Conservation (phyloP, 495 filamentous ascomycete species). For the Penicillium lividum region DNA sequence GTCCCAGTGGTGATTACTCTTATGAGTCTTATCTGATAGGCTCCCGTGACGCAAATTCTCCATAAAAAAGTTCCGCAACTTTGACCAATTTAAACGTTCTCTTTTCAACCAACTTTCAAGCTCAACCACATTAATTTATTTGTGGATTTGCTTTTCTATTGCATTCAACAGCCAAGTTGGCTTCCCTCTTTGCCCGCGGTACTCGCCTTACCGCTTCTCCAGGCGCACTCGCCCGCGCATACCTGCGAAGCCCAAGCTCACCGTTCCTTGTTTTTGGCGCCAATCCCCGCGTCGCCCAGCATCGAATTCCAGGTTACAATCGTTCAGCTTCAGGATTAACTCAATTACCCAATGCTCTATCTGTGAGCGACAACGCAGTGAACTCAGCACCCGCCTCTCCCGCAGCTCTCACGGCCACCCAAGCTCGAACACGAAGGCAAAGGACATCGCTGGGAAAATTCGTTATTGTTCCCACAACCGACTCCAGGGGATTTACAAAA, state of each 20-base stretch:
- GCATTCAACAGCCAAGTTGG: constrained; percentile 40
- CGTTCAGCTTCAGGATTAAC: constrained; percentile 1
- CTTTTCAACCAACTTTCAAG: not conserved
- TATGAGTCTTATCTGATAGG: not conserved
- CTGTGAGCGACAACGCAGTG: not conserved
- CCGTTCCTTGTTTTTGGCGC: constrained; percentile 12
- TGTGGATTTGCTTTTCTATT: not conserved
- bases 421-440: not conserved
- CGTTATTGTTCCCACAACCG: constrained; percentile 15
- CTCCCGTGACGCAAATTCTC: constrained; percentile 5
- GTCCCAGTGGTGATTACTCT: too few relatives aligned
- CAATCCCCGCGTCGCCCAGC: constrained; percentile 1
- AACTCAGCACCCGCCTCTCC: not conserved
- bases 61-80: constrained; percentile 17
- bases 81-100: too few relatives aligned
- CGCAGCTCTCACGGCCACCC: not conserved
- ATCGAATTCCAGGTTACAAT: not conserved
- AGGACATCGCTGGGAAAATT: constrained; percentile 5
- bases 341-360: not conserved
- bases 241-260: constrained; percentile 6
- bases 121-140: not conserved
- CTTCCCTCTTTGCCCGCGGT: constrained; percentile 38
- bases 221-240: constrained; percentile 26
- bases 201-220: constrained; percentile 33
- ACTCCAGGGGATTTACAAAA: not conserved